Evolutionary conservation across 495 filamentous ascomycete species (phyloP), one percentile per base, ranked within the genome.

Genomic region (Talaromyces liani): DNA sequence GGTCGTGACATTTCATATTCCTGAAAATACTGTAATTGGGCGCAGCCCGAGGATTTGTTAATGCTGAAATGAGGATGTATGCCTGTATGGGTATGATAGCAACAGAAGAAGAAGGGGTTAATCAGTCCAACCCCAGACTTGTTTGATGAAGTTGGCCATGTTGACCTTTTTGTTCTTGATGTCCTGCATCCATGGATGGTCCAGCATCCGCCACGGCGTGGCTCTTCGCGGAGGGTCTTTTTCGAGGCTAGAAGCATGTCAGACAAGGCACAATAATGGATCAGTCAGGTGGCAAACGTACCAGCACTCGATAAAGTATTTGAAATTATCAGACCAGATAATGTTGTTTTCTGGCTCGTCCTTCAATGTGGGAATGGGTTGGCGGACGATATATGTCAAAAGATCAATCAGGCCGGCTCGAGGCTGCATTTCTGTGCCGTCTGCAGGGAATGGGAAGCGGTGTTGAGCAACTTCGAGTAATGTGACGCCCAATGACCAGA

Each of bases 221-320:
- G 93, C 95, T 66, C 94, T 84, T 70, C 93, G 87, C 63, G 78
- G 78, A 27, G 88, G 87, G 71, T 98, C 92, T 79, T 98, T 98
- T 75, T 98, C 94, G 61, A 97, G 85, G 77, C 93, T 97, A 64
- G 9, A 41, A 58, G 41, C 29, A 31, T n/a, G 16, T 59, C 18
- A 58, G 31, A 14, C 18, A 67, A 60, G 24, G 36, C 39, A 51
- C 18, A 29, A 65, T 63, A 63, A 64, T 24, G 20, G 55, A 24
- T 58, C n/a, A 14, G 18, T 24, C 12, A 36, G 12, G 18, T 47
- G 58, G 34, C 62, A 14, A 33, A 90, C 91, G 72, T 87, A 98
- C 94, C 95, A 98, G 86, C 92, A 97, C 75, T 96, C 92, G 73
- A 98, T 97, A 67, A 98, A 98, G 73, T 96, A 97, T 71, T 98